Conservation (phyloP, 2,329 filamentous ascomycete species). For the Beauveria asiatica region DNA sequence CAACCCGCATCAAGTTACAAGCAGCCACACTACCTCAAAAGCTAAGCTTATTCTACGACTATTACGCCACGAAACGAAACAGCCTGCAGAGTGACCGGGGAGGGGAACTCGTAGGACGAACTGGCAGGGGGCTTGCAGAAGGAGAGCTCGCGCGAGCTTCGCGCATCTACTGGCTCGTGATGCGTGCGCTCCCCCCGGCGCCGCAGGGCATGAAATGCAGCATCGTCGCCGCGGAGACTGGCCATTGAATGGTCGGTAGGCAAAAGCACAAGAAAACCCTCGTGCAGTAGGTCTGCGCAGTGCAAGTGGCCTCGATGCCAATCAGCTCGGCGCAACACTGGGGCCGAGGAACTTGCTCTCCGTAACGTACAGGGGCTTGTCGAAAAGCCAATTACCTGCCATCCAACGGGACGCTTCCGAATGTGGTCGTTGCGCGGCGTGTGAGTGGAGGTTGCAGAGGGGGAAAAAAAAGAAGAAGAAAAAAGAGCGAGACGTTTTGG, state of each 20-base stretch:
- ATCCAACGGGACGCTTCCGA: neutral
- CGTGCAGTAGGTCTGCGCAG: neutral
- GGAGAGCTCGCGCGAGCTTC: constrained; percentile 1
- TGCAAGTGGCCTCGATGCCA: constrained; percentile 2
- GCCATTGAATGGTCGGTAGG: constrained; percentile 6
- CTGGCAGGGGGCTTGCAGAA: neutral
- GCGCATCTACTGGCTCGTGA: neutral
- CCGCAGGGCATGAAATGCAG: neutral
- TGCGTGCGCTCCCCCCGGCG: neutral
- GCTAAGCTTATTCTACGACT: neutral
- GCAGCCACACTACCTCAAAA: neutral
- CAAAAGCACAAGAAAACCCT: neutral
- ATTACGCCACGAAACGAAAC: constrained; percentile 8
- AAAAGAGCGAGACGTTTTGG: neutral
- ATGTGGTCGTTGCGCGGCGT: neutral
- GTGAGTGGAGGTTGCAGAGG: neutral
- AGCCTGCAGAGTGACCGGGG: neutral
- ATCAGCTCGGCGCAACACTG: neutral
- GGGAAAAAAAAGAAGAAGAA: no score
- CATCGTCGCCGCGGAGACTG: neutral
- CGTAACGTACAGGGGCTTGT: no score
- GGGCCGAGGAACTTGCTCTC: neutral
- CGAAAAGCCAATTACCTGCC: neutral
- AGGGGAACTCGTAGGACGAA: neutral
- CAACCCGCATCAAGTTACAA: neutral